A percentile compares a stretch with the other conserved stretches of the same genome.
Conservation (phyloP, 768 basidiomycete species). For the Kwoniella sp. region DNA sequence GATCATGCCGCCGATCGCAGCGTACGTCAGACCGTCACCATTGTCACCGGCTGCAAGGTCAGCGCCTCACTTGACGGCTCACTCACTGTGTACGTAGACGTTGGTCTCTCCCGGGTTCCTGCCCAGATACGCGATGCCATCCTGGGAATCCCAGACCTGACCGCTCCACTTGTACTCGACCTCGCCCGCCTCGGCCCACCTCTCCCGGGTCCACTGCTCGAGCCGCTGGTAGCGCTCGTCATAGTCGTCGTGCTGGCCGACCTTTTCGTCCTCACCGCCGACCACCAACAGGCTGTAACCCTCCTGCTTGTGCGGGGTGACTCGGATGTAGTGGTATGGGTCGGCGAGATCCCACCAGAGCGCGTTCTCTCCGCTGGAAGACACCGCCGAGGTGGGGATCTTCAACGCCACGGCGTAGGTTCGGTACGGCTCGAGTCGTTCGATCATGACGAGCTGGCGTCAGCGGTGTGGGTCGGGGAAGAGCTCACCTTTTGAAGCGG, state of each 20-base stretch:
- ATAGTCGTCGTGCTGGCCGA: conserved; percentile 27
- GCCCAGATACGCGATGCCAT: conserved; percentile 28
- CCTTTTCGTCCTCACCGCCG: conserved; percentile 29
- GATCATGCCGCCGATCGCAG: conserved; percentile 23
- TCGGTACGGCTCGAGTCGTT: conserved; percentile 20
- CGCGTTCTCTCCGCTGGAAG: conserved; percentile 13
- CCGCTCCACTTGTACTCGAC: conserved; percentile 28
- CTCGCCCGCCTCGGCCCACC: conserved; percentile 12
- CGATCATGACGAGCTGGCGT: conserved; percentile 23
- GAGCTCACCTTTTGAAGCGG: conserved; percentile 22
- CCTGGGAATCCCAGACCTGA: conserved; percentile 20
- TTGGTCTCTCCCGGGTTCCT: conserved; percentile 21
- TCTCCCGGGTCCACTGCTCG: conserved; percentile 21
- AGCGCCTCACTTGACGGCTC: not conserved
- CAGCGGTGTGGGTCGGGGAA: not conserved
- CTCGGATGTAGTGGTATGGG: conserved; percentile 27
- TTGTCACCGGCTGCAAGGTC: conserved; percentile 21
- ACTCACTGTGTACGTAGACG: conserved; percentile 26
- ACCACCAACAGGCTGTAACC: conserved; percentile 27
- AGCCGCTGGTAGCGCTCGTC: conserved; percentile 22
- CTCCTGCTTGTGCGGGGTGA: conserved; percentile 24
- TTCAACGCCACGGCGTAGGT: conserved; percentile 26
- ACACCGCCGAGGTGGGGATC: conserved; percentile 11
- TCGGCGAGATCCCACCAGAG: conserved; percentile 29
- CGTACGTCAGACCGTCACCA: conserved; percentile 28